Evolutionary conservation across 352 stramenopile species (phyloP).

Genomic region (Hyaloperonospora brassicae): DNA sequence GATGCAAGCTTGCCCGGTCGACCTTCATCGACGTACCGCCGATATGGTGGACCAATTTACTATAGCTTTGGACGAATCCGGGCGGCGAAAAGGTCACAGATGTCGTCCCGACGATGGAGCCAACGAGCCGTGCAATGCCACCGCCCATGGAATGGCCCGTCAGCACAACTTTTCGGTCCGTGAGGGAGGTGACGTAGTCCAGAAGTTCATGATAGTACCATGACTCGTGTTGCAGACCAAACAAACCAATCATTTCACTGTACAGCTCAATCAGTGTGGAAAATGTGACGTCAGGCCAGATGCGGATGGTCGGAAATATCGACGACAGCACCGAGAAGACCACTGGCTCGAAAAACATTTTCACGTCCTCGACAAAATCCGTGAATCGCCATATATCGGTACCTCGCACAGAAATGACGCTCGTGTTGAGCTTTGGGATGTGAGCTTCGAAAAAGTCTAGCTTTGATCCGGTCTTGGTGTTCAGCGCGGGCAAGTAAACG

Average conservation of each 20-base stretch:
- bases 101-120: constrained; percentile 59
- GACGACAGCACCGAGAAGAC: constrained; percentile 84
- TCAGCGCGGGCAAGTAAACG: constrained; percentile 57
- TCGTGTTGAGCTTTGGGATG: constrained; percentile 73
- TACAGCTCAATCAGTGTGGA: constrained; percentile 83
- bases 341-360: constrained; percentile 87
- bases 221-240: constrained; percentile 82
- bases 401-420: constrained; percentile 79
- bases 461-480: constrained; percentile 78
- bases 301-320: constrained; percentile 88
- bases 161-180: constrained; percentile 74
- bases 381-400: constrained; percentile 87
- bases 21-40: constrained; percentile 63
- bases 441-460: constrained; percentile 80
- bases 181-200: constrained; percentile 72
- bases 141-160: constrained; percentile 86
- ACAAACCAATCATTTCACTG: constrained; percentile 79
- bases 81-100: constrained; percentile 85
- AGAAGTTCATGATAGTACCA: constrained; percentile 85
- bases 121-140: constrained; percentile 78
- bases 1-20: constrained; percentile 67
- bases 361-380: constrained; percentile 88
- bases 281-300: constrained; percentile 85
- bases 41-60: constrained; percentile 81
- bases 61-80: constrained; percentile 83